These are phyloP conservation scores for Vachellia pachyceras DNA, from an alignment of 306 rosid species.

Conservation along the genomic window DNA sequence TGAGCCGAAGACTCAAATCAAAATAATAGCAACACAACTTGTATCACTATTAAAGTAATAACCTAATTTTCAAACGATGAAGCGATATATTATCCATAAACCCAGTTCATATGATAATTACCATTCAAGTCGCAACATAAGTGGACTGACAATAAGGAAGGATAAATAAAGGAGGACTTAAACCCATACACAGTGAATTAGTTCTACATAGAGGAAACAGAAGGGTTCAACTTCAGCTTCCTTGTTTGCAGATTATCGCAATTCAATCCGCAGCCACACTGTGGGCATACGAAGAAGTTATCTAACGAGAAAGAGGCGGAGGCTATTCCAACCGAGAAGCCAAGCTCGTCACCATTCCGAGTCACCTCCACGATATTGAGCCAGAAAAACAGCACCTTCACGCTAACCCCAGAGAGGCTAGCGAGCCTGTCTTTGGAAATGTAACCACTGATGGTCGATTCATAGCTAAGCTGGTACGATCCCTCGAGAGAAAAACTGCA, in stretches of 20 bases:
- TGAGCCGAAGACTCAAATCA: neutral
- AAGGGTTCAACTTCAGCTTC: constrained; percentile 49
- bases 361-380: constrained; percentile 63
- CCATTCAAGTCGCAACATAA: neutral
- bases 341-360: constrained; percentile 52
- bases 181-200: neutral
- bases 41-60: neutral
- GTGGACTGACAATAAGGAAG: neutral
- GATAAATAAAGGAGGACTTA: neutral
- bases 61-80: neutral
- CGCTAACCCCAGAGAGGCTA: constrained; percentile 58
- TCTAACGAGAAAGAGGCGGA: constrained; percentile 64
- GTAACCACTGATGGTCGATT: constrained; percentile 54
- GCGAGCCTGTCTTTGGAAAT: constrained; percentile 52
- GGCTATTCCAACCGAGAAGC: constrained; percentile 61
- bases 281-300: constrained; percentile 58
- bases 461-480: constrained; percentile 56
- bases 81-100: neutral
- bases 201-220: constrained; percentile 47
- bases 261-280: constrained; percentile 61
- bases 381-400: constrained; percentile 63
- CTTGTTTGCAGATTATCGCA: constrained; percentile 46
- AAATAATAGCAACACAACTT: neutral
- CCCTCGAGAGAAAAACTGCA: constrained; percentile 65
- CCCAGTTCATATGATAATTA: neutral